Evolutionary conservation across 2,329 filamentous ascomycete species (phyloP), one percentile per base, ranked within the genome.

Genomic region (Colletotrichum sublineola): DNA sequence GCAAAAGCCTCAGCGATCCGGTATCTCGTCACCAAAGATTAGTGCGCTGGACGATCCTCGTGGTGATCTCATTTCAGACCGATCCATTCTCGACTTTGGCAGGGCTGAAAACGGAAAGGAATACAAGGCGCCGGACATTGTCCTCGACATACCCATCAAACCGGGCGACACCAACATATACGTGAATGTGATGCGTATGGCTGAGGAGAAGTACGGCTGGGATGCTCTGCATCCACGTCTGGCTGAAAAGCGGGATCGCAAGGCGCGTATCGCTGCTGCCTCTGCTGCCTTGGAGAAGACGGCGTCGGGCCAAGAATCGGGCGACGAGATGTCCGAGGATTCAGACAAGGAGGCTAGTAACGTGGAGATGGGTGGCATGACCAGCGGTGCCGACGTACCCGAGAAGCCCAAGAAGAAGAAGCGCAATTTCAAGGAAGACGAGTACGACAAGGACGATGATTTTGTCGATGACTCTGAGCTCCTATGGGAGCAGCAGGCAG

Each of bases 381-480:
- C 85, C 29, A 91, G 89, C 58, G 90, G 90, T 24, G 86, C 88
- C 0, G 92, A 93, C 74, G 86, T 85, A 20, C 86, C 86, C 33
- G 88, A 87, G 56, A 92, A 91, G 76, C 89, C 90, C 0, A 86
- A 84, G 53, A 93, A 93, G 81, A 95, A 94, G 86, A 94, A 94
- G 83, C 90, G 94, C 67, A 92, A 92, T 78, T 92, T 93, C 82
- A 92, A 93, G 79, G 90, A 95, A 80, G 92, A 97, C 81, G 92
- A 95, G 77, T 95, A 95, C 77, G 93, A 96, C 79, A 92, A 93
- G 77, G 92, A 93, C 60, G 93, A 95, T 78, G 93, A 92, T 65
- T 96, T 96, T 82, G 90, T 96, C 68, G 96, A 99, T 78, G 96
- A 99, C 79, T 97, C 95, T 1, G 96, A 99, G 81, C 82, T 98